phyloP scores from a whole-genome alignment of 2,329 filamentous ascomycete genomes.

The Nannizzia gypsea region DNA sequence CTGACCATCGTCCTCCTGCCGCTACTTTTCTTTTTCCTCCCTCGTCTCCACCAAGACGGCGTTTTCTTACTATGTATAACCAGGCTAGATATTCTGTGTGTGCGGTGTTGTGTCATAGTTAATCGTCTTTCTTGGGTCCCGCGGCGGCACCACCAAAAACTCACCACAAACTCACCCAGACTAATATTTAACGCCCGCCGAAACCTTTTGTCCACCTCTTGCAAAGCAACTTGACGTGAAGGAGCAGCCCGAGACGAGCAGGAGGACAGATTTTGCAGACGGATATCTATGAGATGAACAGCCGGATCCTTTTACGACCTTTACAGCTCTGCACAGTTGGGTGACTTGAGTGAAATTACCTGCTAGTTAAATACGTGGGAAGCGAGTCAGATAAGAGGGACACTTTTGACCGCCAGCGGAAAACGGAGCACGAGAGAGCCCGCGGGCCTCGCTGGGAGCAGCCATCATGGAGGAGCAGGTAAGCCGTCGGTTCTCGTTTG shows the following conservation, averaged over 20 bases:
- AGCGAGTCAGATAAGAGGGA: not conserved
- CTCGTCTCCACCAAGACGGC: not conserved
- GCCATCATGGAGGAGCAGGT: conserved; percentile 37
- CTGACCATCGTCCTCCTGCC: not conserved
- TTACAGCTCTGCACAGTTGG: conserved; percentile 2
- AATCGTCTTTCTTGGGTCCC: not conserved
- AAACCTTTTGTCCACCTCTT: no score
- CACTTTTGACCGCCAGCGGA: not conserved
- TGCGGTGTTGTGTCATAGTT: not conserved
- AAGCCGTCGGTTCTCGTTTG: conserved; percentile 5
- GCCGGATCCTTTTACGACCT: not conserved
- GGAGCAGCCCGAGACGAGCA: no score
- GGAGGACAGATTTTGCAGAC: not conserved
- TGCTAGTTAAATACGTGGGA: not conserved
- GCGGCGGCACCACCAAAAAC: conserved; percentile 1
- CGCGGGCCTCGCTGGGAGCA: conserved; percentile 20
- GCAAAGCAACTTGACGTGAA: no score
- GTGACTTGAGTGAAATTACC: not conserved
- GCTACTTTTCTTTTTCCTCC: not conserved
- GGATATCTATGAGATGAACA: not conserved
- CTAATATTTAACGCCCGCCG: no score
- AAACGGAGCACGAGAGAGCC: conserved; percentile 1
- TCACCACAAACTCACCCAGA: no score
- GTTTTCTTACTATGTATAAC: not conserved
- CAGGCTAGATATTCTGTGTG: not conserved